A percentile compares a stretch with the other conserved stretches of the same genome.
Evolutionary conservation across 495 filamentous ascomycete species (phyloP).

Genomic region (Aspergillus sclerotioniger): DNA sequence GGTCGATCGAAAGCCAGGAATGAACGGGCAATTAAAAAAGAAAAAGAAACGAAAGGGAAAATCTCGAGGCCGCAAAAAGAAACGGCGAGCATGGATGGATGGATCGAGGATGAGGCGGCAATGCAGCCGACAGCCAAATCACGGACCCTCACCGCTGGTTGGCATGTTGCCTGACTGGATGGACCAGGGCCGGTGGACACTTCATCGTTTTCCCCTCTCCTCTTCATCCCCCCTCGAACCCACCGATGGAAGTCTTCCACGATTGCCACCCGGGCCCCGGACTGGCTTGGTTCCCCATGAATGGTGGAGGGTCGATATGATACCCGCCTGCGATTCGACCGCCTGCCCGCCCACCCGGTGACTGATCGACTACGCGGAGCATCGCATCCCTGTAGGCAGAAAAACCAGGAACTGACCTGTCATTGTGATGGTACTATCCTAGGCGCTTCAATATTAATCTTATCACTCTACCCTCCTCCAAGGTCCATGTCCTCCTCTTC

Average conservation of each 20-base stretch:
- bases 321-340: not conserved
- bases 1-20: too few relatives aligned
- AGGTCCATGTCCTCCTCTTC: not conserved
- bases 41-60: conserved; percentile 9
- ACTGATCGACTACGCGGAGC: too few relatives aligned
- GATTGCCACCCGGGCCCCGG: conserved; percentile 9
- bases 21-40: not conserved
- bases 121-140: conserved; percentile 23
- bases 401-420: conserved; percentile 8
- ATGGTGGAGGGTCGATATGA: not conserved
- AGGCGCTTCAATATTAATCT: too few relatives aligned
- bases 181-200: not conserved
- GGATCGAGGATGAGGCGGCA: conserved; percentile 24
- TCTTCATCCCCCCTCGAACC: not conserved
- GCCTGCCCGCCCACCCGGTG: not conserved
- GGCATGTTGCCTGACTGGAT: not conserved
- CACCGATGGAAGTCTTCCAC: not conserved
- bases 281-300: too few relatives aligned
- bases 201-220: not conserved
- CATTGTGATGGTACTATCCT: not conserved
- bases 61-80: conserved; percentile 1
- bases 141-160: conserved; percentile 24
- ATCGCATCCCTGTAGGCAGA: not conserved
- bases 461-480: too few relatives aligned
- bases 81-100: not conserved